phyloP scores from a whole-genome alignment of 805 yeast species.

The Ogataea philodendri region DNA sequence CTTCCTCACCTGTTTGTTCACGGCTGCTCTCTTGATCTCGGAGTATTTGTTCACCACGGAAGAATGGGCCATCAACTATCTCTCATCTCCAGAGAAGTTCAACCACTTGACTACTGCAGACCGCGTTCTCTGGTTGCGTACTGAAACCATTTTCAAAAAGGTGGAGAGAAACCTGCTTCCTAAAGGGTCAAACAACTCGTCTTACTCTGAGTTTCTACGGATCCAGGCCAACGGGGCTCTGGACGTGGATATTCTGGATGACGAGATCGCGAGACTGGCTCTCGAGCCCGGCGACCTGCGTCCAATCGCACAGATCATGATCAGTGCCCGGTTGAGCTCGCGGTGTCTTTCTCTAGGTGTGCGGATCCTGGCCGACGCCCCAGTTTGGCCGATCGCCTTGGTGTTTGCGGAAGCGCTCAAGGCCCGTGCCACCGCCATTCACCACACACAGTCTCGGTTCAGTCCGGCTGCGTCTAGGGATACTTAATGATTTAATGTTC shows the following conservation, averaged over 20 bases:
- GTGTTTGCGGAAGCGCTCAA: conserved; percentile 78
- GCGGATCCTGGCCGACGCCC: conserved; percentile 76
- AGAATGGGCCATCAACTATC: conserved; percentile 42
- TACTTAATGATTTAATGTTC: conserved; percentile 2
- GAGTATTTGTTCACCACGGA: conserved; percentile 62
- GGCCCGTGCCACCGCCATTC: conserved; percentile 51
- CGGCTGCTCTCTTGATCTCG: conserved; percentile 58
- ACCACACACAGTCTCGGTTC: conserved; percentile 22
- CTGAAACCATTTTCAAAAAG: conserved; percentile 57
- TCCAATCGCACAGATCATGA: conserved; percentile 46
- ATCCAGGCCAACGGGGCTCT: conserved; percentile 59
- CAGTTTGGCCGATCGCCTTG: conserved; percentile 81
- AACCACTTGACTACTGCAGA: conserved; percentile 40
- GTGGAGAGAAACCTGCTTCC: conserved; percentile 59
- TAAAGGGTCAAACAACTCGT: conserved; percentile 46
- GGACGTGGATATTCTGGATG: conserved; percentile 48
- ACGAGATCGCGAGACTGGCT: conserved; percentile 48
- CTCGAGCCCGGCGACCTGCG: conserved; percentile 45
- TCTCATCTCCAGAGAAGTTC: conserved; percentile 25
- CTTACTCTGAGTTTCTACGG: conserved; percentile 58
- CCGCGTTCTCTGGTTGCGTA: conserved; percentile 61
- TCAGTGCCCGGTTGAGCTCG: conserved; percentile 49
- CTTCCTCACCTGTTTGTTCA: conserved; percentile 67
- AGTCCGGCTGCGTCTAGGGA: conserved; percentile 19
- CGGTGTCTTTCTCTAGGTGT: conserved; percentile 69